Conservation (phyloP, 1,139 yeast species). For the Kazachstania sp. region DNA sequence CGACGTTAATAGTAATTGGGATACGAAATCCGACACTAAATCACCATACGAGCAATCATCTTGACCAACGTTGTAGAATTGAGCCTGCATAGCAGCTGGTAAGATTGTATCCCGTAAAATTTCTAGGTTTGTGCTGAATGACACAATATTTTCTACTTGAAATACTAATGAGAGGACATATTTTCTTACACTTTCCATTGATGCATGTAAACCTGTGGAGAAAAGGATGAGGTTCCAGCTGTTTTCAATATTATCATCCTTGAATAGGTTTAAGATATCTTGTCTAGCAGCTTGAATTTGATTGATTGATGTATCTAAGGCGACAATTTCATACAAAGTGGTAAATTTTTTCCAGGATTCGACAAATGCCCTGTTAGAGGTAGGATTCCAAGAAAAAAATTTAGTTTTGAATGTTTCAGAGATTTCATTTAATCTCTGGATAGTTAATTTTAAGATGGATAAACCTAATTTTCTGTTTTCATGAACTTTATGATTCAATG, state of each 20-base stretch:
- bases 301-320: constrained; percentile 77
- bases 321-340: constrained; percentile 71
- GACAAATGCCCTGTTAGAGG: constrained; percentile 30
- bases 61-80: constrained; percentile 41
- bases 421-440: constrained; percentile 31
- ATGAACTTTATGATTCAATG: constrained; percentile 50
- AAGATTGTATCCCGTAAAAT: constrained; percentile 44
- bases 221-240: constrained; percentile 67
- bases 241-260: constrained; percentile 48
- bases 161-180: constrained; percentile 53
- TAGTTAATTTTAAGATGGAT: constrained; percentile 55
- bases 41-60: constrained; percentile 52
- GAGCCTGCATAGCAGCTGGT: constrained; percentile 59
- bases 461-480: constrained; percentile 68
- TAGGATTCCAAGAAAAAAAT: constrained; percentile 42
- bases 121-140: constrained; percentile 40
- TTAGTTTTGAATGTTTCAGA: constrained; percentile 34
- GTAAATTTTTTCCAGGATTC: constrained; percentile 64
- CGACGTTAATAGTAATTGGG: constrained; percentile 37
- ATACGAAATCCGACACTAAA: constrained; percentile 41
- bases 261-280: constrained; percentile 53
- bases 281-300: constrained; percentile 73
- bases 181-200: constrained; percentile 72
- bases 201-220: constrained; percentile 67
- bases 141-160: constrained; percentile 40